Evolutionary conservation across 2,329 filamentous ascomycete genomes (phyloP).

Genomic region (Alternaria sp.): DNA sequence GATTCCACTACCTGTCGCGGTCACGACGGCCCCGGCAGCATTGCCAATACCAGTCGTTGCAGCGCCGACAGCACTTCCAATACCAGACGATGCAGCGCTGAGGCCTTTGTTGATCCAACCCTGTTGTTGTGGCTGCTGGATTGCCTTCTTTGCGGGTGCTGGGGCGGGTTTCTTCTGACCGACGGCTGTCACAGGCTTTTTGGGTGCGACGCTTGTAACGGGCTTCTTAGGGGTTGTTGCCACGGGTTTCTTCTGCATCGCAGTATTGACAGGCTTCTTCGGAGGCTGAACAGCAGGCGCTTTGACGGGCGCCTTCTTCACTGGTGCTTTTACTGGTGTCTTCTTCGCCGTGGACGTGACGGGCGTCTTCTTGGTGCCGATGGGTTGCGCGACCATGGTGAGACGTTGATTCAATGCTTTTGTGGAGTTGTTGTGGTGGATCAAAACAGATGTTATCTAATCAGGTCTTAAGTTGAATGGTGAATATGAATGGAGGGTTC

Average conservation of each 20-base stretch:
- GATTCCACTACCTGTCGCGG: constrained; percentile 57
- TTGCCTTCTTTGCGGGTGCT: constrained; percentile 17
- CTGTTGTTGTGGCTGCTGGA: constrained; percentile 42
- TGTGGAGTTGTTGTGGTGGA: neutral
- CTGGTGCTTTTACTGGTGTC: constrained; percentile 14
- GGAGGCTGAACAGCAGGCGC: constrained; percentile 20
- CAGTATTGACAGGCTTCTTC: constrained; percentile 30
- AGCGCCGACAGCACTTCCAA: constrained; percentile 43
- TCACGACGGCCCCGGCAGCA: constrained; percentile 55
- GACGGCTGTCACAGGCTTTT: constrained; percentile 22
- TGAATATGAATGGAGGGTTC: neutral
- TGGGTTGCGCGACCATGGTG: constrained; percentile 38
- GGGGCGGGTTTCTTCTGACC: constrained; percentile 22
- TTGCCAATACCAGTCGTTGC: constrained; percentile 55
- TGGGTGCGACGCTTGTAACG: constrained; percentile 9
- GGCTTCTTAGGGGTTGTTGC: constrained; percentile 13
- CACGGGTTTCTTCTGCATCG: constrained; percentile 29
- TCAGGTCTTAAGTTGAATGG: neutral
- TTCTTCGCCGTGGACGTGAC: constrained; percentile 30
- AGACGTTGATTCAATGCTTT: constrained; percentile 1
- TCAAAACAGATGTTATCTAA: neutral
- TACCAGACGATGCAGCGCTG: constrained; percentile 23
- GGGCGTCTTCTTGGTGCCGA: constrained; percentile 37
- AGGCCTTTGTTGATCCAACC: constrained; percentile 55
- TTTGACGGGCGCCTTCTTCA: constrained; percentile 11